Evolutionary conservation across 176 grass and related monocot genomes (phyloP).

Genomic region (Oryza meridionalis): DNA sequence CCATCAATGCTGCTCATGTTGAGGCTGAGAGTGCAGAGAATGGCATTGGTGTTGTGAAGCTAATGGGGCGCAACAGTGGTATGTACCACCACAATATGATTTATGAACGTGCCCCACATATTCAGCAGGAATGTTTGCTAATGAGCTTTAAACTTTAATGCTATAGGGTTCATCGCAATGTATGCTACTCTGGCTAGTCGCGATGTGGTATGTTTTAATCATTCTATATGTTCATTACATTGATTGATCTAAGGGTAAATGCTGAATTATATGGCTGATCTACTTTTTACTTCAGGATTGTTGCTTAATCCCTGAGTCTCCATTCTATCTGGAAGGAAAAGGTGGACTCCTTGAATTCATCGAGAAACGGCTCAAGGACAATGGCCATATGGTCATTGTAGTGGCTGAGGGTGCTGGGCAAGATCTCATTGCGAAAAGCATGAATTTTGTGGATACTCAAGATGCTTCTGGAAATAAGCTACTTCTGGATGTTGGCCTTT

Average conservation of each 20-base stretch:
- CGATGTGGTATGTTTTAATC: conserved; percentile 72
- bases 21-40: conserved; percentile 93
- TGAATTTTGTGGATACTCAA: conserved; percentile 65
- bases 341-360: conserved; percentile 86
- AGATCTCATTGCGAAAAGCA: conserved; percentile 79
- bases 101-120: neutral
- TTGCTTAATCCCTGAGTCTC: conserved; percentile 95
- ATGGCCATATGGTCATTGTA: conserved; percentile 95
- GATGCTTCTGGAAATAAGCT: conserved; percentile 99
- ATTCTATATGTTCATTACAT: neutral
- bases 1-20: conserved; percentile 95
- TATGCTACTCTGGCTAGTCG: conserved; percentile 96
- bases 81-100: conserved; percentile 14
- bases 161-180: conserved; percentile 93
- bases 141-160: conserved; percentile 21
- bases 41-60: conserved; percentile 91
- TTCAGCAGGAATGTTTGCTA: conserved; percentile 18
- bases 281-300: conserved; percentile 68
- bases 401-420: conserved; percentile 98
- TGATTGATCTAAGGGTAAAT: neutral
- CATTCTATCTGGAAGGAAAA: conserved; percentile 89
- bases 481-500: conserved; percentile 90
- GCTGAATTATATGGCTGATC: conserved; percentile 3
- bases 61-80: conserved; percentile 98
- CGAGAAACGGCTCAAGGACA: conserved; percentile 87